Conservation (phyloP, 176 grass and related monocot species). For the Cenchrus americanus region DNA sequence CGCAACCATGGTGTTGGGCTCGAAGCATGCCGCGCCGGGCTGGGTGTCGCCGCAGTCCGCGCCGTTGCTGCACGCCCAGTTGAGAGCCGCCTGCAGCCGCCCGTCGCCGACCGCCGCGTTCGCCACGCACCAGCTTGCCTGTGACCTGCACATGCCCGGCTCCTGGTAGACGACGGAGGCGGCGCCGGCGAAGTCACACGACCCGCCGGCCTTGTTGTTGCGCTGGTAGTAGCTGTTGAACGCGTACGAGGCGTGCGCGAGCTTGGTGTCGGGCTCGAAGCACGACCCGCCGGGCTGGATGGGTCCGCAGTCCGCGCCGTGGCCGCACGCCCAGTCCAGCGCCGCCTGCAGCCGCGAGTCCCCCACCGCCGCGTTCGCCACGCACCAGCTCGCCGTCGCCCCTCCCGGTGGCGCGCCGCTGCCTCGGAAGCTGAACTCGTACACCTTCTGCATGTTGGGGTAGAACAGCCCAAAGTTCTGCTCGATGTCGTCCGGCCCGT, state of each 20-base stretch:
- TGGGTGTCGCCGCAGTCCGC: slow-evolving; percentile 24
- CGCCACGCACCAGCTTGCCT: slow-evolving; percentile 49
- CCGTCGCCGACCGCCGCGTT: slow-evolving; percentile 17
- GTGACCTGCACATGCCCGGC: background rate
- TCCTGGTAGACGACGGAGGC: slow-evolving; percentile 29
- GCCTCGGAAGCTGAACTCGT: slow-evolving; percentile 54
- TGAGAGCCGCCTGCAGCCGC: slow-evolving; percentile 39
- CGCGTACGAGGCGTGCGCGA: slow-evolving; percentile 46
- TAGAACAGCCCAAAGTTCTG: slow-evolving; percentile 78
- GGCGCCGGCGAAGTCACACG: slow-evolving; percentile 50
- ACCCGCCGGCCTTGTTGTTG: background rate
- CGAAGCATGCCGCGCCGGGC: slow-evolving; percentile 41
- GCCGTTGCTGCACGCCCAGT: slow-evolving; percentile 41
- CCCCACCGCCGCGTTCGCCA: slow-evolving; percentile 25
- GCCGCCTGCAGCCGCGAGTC: slow-evolving; percentile 40
- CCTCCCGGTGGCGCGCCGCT: too few relatives aligned
- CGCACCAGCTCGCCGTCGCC: slow-evolving; percentile 37
- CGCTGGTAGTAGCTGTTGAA: slow-evolving; percentile 57
- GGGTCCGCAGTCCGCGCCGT: slow-evolving; percentile 13
- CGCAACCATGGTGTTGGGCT: slow-evolving; percentile 39
- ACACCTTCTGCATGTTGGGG: slow-evolving; percentile 56
- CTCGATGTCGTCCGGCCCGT: slow-evolving; percentile 40
- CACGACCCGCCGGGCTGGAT: slow-evolving; percentile 37
- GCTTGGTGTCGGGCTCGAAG: slow-evolving; percentile 42
- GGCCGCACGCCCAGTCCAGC: slow-evolving; percentile 46